These are phyloP conservation scores for Claviceps arundinis DNA, from an alignment of 2,329 filamentous ascomycete genomes.

Conservation along the genomic window DNA sequence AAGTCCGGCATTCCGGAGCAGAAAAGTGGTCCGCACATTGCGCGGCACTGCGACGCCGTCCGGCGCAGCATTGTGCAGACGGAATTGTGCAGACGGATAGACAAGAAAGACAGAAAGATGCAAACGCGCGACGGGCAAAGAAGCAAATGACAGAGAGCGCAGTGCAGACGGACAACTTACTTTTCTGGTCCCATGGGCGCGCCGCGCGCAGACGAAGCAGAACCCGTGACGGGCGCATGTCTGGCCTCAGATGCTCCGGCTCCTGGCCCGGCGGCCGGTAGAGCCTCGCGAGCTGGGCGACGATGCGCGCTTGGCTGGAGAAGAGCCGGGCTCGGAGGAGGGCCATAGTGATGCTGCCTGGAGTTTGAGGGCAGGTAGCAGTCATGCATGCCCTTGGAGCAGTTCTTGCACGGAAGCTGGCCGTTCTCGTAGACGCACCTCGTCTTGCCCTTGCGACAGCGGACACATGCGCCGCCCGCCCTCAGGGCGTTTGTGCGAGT, in stretches of 20 bases:
- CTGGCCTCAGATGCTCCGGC: constrained; percentile 31
- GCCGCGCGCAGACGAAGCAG: constrained; percentile 33
- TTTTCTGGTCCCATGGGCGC: constrained; percentile 37
- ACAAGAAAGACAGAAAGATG: neutral
- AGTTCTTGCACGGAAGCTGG: constrained; percentile 49
- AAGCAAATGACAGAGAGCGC: neutral
- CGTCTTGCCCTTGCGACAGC: constrained; percentile 51
- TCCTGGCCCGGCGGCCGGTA: constrained; percentile 38
- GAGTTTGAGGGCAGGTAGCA: constrained; percentile 49
- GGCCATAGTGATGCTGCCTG: constrained; percentile 45
- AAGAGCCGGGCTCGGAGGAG: constrained; percentile 32
- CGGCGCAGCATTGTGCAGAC: neutral
- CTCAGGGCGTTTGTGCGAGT: constrained; percentile 46
- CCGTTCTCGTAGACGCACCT: constrained; percentile 52
- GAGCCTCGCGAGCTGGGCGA: constrained; percentile 38
- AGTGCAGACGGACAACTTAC: constrained; percentile 24
- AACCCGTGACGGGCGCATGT: constrained; percentile 28
- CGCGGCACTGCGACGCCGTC: constrained; percentile 3
- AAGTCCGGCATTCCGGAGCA: constrained; percentile 3
- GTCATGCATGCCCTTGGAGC: constrained; percentile 50
- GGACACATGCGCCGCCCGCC: constrained; percentile 47
- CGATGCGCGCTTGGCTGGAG: constrained; percentile 33
- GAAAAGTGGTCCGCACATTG: neutral
- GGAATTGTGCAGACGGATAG: neutral
- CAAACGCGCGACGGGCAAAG: neutral